phyloP scores from a whole-genome alignment of 1,284 basidiomycete species.

The Austroboletus novae-zelandiae region DNA sequence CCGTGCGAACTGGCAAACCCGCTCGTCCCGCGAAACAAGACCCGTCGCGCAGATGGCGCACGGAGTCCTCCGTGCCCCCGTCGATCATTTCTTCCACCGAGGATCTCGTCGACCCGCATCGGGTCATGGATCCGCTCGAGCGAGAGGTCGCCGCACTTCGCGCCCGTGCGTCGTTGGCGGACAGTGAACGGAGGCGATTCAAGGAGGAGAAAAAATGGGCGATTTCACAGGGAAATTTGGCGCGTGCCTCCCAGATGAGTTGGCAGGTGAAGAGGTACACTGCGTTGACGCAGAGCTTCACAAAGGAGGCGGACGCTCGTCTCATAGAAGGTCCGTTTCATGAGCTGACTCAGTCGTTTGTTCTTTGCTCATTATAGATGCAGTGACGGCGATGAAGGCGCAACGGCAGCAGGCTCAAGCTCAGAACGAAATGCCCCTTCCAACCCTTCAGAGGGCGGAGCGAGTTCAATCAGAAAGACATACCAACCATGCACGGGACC shows the following conservation, averaged over 20 bases:
- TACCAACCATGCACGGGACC: constrained; percentile 31
- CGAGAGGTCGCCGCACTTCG: constrained; percentile 69
- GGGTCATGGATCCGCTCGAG: constrained; percentile 61
- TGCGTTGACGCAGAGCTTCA: constrained; percentile 75
- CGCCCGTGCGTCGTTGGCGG: constrained; percentile 72
- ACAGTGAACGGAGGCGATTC: constrained; percentile 74
- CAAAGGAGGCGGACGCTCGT: constrained; percentile 72
- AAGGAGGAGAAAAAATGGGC: constrained; percentile 86
- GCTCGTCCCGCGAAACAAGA: constrained; percentile 31
- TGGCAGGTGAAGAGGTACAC: constrained; percentile 80
- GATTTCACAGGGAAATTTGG: constrained; percentile 66
- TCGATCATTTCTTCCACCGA: constrained; percentile 58
- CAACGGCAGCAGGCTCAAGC: constrained; percentile 15
- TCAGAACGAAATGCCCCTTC: constrained; percentile 10
- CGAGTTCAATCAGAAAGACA: constrained; percentile 23
- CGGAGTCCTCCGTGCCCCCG: constrained; percentile 24
- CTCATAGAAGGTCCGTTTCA: constrained; percentile 56
- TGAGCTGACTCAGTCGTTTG: not conserved
- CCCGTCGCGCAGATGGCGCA: constrained; percentile 30
- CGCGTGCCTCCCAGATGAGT: constrained; percentile 71
- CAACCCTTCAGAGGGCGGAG: constrained; percentile 25
- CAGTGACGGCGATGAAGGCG: constrained; percentile 30
- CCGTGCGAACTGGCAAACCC: constrained; percentile 18
- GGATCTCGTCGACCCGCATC: constrained; percentile 55
- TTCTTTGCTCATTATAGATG: constrained; percentile 9